These are phyloP conservation scores for Anisodus acutangulus DNA, from an alignment of 257 asterid genomes.

Conservation along the genomic window DNA sequence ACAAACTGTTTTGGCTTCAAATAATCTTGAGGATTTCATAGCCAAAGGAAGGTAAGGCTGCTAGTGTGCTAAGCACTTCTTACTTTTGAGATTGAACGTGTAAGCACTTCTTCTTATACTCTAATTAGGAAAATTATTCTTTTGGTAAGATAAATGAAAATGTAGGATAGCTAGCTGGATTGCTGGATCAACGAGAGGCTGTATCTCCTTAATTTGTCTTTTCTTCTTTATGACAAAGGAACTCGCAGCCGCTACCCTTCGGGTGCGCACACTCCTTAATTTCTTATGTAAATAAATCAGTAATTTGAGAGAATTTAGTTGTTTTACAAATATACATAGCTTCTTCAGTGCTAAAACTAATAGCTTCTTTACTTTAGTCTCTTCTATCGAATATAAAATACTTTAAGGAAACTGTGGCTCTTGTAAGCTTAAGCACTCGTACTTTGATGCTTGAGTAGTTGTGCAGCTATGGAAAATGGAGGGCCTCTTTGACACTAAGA, in stretches of 20 bases:
- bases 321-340: not conserved
- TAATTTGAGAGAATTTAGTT: not conserved
- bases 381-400: not conserved
- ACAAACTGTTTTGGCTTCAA: not conserved
- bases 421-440: not conserved
- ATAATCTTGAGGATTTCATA: not conserved
- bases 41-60: conserved; percentile 14
- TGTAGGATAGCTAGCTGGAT: not conserved
- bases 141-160: not conserved
- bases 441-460: not conserved
- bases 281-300: not conserved
- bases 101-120: not conserved
- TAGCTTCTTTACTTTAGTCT: conserved; percentile 11
- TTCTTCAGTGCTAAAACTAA: not conserved
- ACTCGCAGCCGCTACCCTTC: too few relatives aligned
- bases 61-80: not conserved
- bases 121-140: not conserved
- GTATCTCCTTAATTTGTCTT: not conserved
- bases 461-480: not conserved
- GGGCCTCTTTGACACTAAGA: not conserved
- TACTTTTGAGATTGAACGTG: too few relatives aligned
- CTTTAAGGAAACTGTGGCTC: not conserved
- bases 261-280: not conserved
- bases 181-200: conserved; percentile 1
- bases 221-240: too few relatives aligned